Conservation (phyloP, 2,329 filamentous ascomycete genomes). For the Elsinoe perseae region DNA sequence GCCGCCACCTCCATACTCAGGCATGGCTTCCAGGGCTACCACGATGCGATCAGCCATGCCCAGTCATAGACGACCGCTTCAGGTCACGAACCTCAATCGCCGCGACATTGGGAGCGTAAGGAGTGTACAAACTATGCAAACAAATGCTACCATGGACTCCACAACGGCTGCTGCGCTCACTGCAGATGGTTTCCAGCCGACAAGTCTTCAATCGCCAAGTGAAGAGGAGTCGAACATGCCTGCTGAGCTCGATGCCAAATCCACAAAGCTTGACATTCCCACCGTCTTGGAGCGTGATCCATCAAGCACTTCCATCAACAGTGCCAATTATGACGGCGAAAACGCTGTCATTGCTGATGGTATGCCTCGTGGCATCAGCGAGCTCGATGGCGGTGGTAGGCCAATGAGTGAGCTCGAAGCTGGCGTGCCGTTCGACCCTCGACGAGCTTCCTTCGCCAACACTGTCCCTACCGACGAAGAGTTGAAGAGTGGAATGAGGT, state of each 20-base stretch:
- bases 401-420: conserved; percentile 7
- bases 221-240: conserved; percentile 2
- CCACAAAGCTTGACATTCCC: conserved; percentile 2
- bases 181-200: not conserved
- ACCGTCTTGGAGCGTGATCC: not conserved
- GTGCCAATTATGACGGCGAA: conserved; percentile 6
- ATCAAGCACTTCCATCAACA: not conserved
- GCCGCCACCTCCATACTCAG: conserved; percentile 10
- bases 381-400: not conserved
- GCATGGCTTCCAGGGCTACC: not conserved
- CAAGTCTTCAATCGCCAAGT: not conserved
- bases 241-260: conserved; percentile 4
- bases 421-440: not conserved
- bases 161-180: not conserved
- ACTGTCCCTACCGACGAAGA: not conserved
- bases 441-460: not conserved
- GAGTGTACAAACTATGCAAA: conserved; percentile 7
- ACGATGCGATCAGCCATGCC: conserved; percentile 6
- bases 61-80: not conserved
- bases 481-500: not conserved
- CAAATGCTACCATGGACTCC: conserved; percentile 6
- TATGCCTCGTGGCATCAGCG: not conserved
- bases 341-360: not conserved
- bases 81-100: conserved; percentile 7
- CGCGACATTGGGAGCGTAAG: conserved; percentile 2